Percentiles rank a stretch among this genome's conserved stretches.
These are phyloP conservation scores for Elongisporangium anandrum DNA, from an alignment of 352 stramenopile species.

Conservation along the genomic window DNA sequence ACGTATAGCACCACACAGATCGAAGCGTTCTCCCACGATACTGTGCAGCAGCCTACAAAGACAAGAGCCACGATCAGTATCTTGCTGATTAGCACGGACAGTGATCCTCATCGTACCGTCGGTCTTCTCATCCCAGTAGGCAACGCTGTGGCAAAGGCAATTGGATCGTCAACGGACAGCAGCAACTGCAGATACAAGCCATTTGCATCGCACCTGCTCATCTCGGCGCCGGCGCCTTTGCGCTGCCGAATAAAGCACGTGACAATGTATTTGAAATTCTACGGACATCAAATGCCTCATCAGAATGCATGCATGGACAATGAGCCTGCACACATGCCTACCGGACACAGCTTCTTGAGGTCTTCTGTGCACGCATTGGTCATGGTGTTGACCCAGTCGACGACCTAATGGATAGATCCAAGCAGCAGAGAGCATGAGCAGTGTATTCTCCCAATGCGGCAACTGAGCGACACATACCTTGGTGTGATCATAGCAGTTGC, in stretches of 20 bases:
- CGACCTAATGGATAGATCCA: conserved; percentile 25
- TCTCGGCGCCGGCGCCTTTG: conserved; percentile 58
- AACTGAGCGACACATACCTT: conserved; percentile 29
- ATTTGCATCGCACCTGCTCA: conserved; percentile 27
- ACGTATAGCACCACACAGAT: conserved; percentile 64
- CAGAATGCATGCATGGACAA: background rate
- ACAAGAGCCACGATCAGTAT: background rate
- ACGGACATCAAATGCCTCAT: background rate
- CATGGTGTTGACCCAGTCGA: conserved; percentile 68
- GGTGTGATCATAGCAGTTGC: conserved; percentile 71
- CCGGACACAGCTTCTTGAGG: conserved; percentile 53
- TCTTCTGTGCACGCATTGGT: conserved; percentile 65
- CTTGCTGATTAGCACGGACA: background rate
- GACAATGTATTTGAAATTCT: conserved; percentile 88
- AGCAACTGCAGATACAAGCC: background rate
- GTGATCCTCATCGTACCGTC: conserved; percentile 29
- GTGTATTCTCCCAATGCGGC: background rate
- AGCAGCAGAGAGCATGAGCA: background rate
- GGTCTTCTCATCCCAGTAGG: conserved; percentile 73
- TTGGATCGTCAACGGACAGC: background rate
- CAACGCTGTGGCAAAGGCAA: conserved; percentile 19
- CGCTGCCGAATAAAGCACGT: conserved; percentile 64
- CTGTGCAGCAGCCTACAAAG: conserved; percentile 48
- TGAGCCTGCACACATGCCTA: conserved; percentile 7
- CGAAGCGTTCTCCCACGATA: conserved; percentile 74